Conservation (phyloP, 768 basidiomycete genomes). For the Suillus weaverae region DNA sequence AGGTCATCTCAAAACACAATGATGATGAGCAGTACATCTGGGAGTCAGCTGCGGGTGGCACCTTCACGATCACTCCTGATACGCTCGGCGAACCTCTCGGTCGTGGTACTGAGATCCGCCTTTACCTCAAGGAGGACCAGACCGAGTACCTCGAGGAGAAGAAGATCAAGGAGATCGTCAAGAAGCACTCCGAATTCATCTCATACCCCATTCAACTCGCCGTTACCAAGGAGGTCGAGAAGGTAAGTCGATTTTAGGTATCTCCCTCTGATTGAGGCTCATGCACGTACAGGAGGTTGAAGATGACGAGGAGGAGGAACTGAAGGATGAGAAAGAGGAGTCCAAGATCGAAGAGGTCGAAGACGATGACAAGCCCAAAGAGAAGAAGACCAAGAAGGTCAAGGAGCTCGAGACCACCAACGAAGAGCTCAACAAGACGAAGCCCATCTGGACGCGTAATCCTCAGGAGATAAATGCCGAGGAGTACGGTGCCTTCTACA, state of each 20-base stretch:
- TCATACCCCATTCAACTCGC: constrained; percentile 99
- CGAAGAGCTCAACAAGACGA: constrained; percentile 99
- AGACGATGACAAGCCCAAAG: constrained; percentile 82
- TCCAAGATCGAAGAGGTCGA: constrained; percentile 83
- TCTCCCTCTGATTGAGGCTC: not conserved
- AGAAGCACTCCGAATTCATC: constrained; percentile 99
- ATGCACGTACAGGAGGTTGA: constrained; percentile 68
- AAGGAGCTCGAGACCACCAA: constrained; percentile 85
- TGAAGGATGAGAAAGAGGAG: constrained; percentile 71
- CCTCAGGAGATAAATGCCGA: constrained; percentile 90
- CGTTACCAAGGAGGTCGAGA: constrained; percentile 99
- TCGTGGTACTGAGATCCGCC: constrained; percentile 90
- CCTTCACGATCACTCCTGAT: constrained; percentile 97
- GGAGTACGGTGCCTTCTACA: constrained; percentile 97
- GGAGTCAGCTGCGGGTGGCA: constrained; percentile 99
- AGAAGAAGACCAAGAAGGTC: constrained; percentile 93
- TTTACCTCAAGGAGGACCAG: constrained; percentile 98
- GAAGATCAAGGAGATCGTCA: constrained; percentile 98
- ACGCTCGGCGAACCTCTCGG: constrained; percentile 86
- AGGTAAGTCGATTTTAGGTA: constrained; percentile 52
- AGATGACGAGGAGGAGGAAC: constrained; percentile 77
- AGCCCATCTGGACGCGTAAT: constrained; percentile 99
- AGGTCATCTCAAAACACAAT: constrained; percentile 99
- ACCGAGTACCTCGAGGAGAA: constrained; percentile 99
- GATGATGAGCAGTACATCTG: constrained; percentile 99